Conservation (phyloP, 805 yeast species). For the Kodamaea sagamina region DNA sequence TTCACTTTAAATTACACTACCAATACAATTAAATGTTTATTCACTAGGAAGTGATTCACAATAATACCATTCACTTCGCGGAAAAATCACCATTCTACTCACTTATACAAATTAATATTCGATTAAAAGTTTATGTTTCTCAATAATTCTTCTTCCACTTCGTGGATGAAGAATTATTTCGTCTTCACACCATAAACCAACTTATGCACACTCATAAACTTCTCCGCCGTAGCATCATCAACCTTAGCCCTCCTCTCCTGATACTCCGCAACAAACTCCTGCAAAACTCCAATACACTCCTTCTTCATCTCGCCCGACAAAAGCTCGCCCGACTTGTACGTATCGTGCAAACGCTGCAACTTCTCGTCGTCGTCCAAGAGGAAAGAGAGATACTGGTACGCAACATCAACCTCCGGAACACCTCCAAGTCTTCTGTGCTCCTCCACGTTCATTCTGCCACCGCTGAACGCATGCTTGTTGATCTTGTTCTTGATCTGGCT, state of each 20-base stretch:
- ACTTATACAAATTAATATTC: too few relatives aligned
- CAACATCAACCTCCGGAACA: conserved; percentile 92
- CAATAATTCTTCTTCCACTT: too few relatives aligned
- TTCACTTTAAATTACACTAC: too few relatives aligned
- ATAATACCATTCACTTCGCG: too few relatives aligned
- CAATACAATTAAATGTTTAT: too few relatives aligned
- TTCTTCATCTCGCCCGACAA: conserved; percentile 94
- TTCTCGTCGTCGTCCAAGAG: conserved; percentile 87
- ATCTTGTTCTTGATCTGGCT: conserved; percentile 91
- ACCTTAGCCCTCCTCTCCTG: conserved; percentile 75
- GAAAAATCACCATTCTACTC: too few relatives aligned
- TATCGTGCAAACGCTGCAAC: conserved; percentile 58
- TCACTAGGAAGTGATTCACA: too few relatives aligned
- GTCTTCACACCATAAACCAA: conserved; percentile 70
- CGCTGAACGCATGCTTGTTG: conserved; percentile 94
- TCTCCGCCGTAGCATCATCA: conserved; percentile 57
- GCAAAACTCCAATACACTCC: conserved; percentile 76
- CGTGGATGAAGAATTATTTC: too few relatives aligned
- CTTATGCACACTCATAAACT: conserved; percentile 84
- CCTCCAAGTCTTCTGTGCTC: conserved; percentile 92
- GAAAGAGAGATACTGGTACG: conserved; percentile 89
- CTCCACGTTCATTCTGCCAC: conserved; percentile 85
- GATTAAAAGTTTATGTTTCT: neutral
- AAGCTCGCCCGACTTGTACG: conserved; percentile 77
- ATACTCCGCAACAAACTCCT: conserved; percentile 75